Base-by-base conservation (phyloP, 371 early-diverging fungal species). In the Zancudomyces culisetae region DNA sequence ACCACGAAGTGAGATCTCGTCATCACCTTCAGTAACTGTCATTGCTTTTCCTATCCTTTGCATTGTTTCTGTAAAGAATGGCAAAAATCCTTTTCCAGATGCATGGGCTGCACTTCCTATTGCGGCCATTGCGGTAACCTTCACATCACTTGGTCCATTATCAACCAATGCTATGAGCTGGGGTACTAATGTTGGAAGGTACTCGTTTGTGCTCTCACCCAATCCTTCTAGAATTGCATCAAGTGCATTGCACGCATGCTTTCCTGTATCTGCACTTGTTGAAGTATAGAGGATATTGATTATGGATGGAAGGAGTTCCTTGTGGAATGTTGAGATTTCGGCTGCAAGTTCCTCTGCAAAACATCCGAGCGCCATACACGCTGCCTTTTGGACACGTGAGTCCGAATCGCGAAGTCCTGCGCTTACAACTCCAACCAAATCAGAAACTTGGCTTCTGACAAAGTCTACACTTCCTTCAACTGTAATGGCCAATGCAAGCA, bases 81-180 rank as follows among this genome's bases (percentile, higher is more conserved):
- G 83, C n/a, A 48, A 49, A 55, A 71, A 60, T 52, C 58, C 68
- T 50, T 69, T 64, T n/a, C 80, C 80, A 24, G 89, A 76, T 27
- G 90, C 78, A 63, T 83, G 83, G 27, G 90, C 91, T 19, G 86
- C 86, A 50, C 84, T 83, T 13, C 90, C 91, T 41, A 92, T 80
- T 24, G 88, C 87, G 21, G 80, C 82, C 40, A 80, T 72, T 13
- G 85, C 84, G 15, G 80, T 75, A 15, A 78, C 77, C 57, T 78
- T 78, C 23, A 80, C 74, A 52, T 80, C 80, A 3, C 64, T 62
- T 12, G 75, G 55, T 0, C 73, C 76, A 39, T 72, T 65, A 39
- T 81, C 83, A 54, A 88, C 70, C 43, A 87, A 64, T 29, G 69
- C 65, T 20, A 84, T 60, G 27, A 89, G 70, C 56, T 78, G 82